phyloP scores from a whole-genome alignment of 495 filamentous ascomycete species.

The Venustampulla echinocandica region DNA sequence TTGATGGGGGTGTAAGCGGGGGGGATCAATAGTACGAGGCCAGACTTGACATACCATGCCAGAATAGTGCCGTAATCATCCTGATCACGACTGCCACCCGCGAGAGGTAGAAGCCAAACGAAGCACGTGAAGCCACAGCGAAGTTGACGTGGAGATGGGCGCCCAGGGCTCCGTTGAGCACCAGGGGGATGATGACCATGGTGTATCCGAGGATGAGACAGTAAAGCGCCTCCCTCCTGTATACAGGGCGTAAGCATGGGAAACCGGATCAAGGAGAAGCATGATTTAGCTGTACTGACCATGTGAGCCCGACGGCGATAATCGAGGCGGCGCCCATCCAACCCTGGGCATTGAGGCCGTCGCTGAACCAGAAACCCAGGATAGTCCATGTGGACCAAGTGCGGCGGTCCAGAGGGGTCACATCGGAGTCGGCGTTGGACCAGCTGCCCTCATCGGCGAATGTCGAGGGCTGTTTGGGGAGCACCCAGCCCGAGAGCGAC shows the following conservation, averaged over 20 bases:
- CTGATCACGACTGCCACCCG: conserved; percentile 33
- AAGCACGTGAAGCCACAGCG: conserved; percentile 31
- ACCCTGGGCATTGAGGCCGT: conserved; percentile 35
- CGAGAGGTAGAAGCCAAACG: conserved; percentile 36
- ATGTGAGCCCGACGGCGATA: conserved; percentile 42
- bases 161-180: conserved; percentile 40
- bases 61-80: conserved; percentile 38
- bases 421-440: conserved; percentile 38
- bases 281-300: too few relatives aligned
- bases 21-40: too few relatives aligned
- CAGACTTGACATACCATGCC: too few relatives aligned
- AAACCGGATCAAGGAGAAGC: too few relatives aligned
- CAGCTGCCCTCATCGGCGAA: conserved; percentile 31
- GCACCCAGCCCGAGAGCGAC: conserved; percentile 31
- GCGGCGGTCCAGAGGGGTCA: conserved; percentile 34
- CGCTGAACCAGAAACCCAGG: conserved; percentile 40
- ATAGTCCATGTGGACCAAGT: conserved; percentile 37
- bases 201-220: conserved; percentile 32
- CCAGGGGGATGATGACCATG: conserved; percentile 35
- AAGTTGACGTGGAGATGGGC: conserved; percentile 37
- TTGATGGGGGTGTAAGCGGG: too few relatives aligned
- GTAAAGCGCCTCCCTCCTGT: conserved; percentile 31
- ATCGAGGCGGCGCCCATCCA: conserved; percentile 36
- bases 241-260: too few relatives aligned
- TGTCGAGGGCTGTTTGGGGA: conserved; percentile 28